Percentiles rank a stretch among this genome's conserved stretches.
These are phyloP conservation scores for Candida coquimbonensis DNA, from an alignment of 805 yeast species.

Conservation along the genomic window DNA sequence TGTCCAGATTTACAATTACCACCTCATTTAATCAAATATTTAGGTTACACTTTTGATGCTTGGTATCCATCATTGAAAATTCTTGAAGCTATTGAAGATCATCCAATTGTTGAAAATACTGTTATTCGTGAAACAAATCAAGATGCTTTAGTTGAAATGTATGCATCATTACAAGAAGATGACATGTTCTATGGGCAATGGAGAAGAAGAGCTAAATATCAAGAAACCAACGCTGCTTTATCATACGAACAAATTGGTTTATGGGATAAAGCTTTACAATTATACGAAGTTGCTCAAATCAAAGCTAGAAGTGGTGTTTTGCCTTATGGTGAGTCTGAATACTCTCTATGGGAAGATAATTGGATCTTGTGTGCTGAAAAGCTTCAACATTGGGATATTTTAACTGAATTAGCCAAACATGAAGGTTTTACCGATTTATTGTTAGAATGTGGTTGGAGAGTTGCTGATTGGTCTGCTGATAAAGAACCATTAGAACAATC, in stretches of 20 bases:
- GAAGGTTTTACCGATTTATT: slow-evolving; percentile 94
- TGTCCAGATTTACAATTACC: slow-evolving; percentile 77
- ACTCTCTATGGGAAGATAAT: slow-evolving; percentile 95
- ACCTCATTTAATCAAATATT: slow-evolving; percentile 84
- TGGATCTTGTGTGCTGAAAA: slow-evolving; percentile 98
- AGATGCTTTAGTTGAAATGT: slow-evolving; percentile 87
- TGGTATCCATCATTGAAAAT: slow-evolving; percentile 87
- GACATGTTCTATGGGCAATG: slow-evolving; percentile 97
- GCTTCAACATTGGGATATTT: slow-evolving; percentile 94
- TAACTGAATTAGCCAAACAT: slow-evolving; percentile 93
- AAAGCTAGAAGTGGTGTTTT: slow-evolving; percentile 92
- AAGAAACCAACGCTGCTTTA: slow-evolving; percentile 87
- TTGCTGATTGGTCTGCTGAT: slow-evolving; percentile 96
- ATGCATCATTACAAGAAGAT: slow-evolving; percentile 82
- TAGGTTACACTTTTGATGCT: slow-evolving; percentile 80
- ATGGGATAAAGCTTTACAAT: slow-evolving; percentile 90
- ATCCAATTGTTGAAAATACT: slow-evolving; percentile 58
- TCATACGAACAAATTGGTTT: slow-evolving; percentile 92
- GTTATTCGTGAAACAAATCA: slow-evolving; percentile 78
- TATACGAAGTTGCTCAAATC: slow-evolving; percentile 94
- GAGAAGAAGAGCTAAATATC: slow-evolving; percentile 93
- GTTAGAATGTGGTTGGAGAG: slow-evolving; percentile 99
- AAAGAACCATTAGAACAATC: slow-evolving; percentile 91
- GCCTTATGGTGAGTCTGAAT: slow-evolving; percentile 94
- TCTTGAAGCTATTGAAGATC: slow-evolving; percentile 62